Evolutionary conservation across 73 alveolate species (phyloP).

Genomic region (Tetrahymena elliotti): DNA sequence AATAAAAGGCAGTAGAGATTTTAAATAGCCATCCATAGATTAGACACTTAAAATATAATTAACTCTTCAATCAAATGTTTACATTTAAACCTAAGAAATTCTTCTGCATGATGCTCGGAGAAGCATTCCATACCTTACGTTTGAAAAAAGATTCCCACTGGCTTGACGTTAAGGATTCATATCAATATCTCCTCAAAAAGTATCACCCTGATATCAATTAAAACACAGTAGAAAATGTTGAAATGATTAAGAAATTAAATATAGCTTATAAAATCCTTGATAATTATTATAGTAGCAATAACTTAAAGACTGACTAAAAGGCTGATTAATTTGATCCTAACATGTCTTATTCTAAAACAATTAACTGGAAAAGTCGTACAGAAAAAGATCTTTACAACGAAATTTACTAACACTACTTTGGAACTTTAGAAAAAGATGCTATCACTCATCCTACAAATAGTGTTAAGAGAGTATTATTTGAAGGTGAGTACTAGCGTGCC

Average conservation of each 20-base stretch:
- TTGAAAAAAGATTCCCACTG: not conserved
- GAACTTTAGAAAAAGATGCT: not conserved
- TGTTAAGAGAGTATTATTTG: not conserved
- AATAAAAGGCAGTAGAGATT: not conserved
- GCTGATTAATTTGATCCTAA: not conserved
- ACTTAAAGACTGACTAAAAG: not conserved
- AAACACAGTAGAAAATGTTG: not conserved
- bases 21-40: not conserved
- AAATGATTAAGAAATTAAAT: not conserved
- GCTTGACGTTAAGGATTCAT: not conserved
- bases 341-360: not conserved
- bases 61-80: not conserved
- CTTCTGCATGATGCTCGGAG: not conserved
- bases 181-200: not conserved
- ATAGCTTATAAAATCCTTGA: not conserved
- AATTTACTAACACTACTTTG: not conserved
- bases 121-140: not conserved
- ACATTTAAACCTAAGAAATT: not conserved
- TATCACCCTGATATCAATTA: not conserved
- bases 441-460: not conserved
- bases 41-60: not conserved
- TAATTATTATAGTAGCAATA: not conserved
- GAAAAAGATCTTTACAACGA: not conserved
- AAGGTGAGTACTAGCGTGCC: not conserved
- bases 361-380: not conserved